phyloP scores from a whole-genome alignment of 2,329 filamentous ascomycete genomes.

The Ceratocystis alfenasii region DNA sequence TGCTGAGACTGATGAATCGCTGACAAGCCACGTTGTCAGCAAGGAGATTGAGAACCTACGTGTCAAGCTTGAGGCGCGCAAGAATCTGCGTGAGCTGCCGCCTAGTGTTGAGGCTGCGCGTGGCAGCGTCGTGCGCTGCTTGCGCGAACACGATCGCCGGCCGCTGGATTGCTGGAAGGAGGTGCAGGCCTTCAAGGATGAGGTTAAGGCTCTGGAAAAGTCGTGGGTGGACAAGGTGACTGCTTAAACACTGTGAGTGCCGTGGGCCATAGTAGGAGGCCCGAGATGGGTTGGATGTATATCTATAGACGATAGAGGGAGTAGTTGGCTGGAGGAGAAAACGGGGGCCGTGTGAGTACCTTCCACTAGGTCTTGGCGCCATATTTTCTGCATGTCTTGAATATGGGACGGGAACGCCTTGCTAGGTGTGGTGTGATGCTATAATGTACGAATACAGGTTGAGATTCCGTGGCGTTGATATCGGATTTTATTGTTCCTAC shows the following conservation, averaged over 20 bases:
- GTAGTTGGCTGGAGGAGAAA: neutral
- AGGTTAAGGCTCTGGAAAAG: constrained; percentile 77
- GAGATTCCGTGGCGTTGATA: constrained; percentile 2
- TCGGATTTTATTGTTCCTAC: neutral
- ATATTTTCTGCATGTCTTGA: neutral
- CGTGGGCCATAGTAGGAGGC: neutral
- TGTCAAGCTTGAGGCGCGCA: constrained; percentile 48
- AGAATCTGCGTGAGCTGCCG: constrained; percentile 56
- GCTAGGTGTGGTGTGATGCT: neutral
- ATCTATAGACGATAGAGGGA: constrained; percentile 7
- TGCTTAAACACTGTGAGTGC: constrained; percentile 4
- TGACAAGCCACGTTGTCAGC: constrained; percentile 38
- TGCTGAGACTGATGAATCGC: constrained; percentile 29
- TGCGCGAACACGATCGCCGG: constrained; percentile 72
- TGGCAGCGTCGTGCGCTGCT: constrained; percentile 63
- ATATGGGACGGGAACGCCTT: neutral
- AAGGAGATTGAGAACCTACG: constrained; percentile 49
- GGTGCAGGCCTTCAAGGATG: constrained; percentile 79
- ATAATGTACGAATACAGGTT: constrained; percentile 12
- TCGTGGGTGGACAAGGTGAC: constrained; percentile 73
- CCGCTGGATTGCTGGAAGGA: constrained; percentile 92
- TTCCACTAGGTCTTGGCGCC: neutral
- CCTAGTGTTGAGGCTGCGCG: constrained; percentile 62
- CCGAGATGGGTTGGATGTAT: neutral
- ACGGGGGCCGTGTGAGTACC: neutral